Conservation (phyloP, 352 stramenopile genomes). For the Globisporangium cystogenes region DNA sequence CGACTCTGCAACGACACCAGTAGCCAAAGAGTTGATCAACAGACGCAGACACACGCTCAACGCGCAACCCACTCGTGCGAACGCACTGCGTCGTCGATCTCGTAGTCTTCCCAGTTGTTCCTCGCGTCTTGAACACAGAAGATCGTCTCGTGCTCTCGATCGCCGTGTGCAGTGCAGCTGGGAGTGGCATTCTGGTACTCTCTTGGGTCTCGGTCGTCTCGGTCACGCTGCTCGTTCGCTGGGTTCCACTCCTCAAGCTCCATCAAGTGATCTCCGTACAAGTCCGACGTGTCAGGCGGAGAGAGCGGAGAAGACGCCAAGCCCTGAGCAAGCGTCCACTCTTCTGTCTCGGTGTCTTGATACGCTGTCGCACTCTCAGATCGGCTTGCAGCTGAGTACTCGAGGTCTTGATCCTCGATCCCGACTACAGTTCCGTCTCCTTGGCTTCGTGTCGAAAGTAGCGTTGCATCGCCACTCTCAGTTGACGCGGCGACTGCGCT, state of each 20-base stretch:
- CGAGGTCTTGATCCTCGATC: background rate
- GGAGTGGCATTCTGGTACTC: background rate
- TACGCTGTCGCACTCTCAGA: background rate
- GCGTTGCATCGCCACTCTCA: background rate
- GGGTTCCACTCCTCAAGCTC: background rate
- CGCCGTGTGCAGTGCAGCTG: too few relatives aligned
- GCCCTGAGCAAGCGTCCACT: background rate
- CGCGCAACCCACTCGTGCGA: background rate
- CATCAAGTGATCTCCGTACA: background rate
- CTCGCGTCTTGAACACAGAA: constrained; percentile 12
- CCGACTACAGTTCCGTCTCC: background rate
- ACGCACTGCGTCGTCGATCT: constrained; percentile 1
- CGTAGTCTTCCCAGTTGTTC: constrained; percentile 10
- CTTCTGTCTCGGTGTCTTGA: background rate
- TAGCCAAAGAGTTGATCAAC: too few relatives aligned
- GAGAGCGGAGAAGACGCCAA: background rate
- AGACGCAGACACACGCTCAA: too few relatives aligned
- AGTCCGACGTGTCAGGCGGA: background rate
- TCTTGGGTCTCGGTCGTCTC: background rate
- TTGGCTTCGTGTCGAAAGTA: background rate
- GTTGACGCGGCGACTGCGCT: background rate
- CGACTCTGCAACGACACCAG: background rate
- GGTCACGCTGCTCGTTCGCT: background rate
- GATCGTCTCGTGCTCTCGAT: background rate
- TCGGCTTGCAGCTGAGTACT: background rate